Base-by-base conservation (phyloP, 768 basidiomycete genomes). In the Chalciporus sphaerocephalus region DNA sequence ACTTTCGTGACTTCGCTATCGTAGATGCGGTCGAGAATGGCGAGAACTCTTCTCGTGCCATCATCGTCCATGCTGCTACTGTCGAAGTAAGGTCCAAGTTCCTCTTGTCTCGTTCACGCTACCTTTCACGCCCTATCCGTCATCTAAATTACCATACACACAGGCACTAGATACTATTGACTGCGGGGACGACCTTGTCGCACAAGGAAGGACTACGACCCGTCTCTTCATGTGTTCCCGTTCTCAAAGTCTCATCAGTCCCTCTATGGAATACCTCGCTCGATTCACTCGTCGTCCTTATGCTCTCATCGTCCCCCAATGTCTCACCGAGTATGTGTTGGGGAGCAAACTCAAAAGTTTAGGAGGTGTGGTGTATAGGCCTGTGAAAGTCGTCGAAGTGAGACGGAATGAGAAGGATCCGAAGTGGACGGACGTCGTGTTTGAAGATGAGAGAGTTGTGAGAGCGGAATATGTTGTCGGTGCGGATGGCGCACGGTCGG, bases 401-500 rank as follows among this genome's bases (percentile, higher is more conserved):
- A 63, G 57, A 41, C 51, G 55, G 7, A 68, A 63, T 35, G 44
- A 50, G 6, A 46, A 52, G 16, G 60, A 69, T 24, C 9, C 43
- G 12, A 55, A 55, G 9, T 18, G 70, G 11, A 64, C 56, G 6
- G 66, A 74, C 13, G 75, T 74, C 12, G 51, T 57, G 0, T 77
- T 80, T 50, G 74, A 78, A 21, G 66, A 69, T 37, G 77, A 77
- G 4, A 66, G 66, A 22, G 55, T 61, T 10, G 66, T 79, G 25
- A 66, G 57, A 3, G 58, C 77, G 12, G 67, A 67, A 23, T 78
- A 76, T 55, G 70, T 79, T 4, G 51, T 79, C 24, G 78, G 74
- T 20, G 76, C 78, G 5, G 78, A 81, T 53, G 78, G 79, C 4
- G 61, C 74, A 3, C 67, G 56, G 44, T 80, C 77, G 0, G 52